These are phyloP conservation scores for Exophiala sp. DNA, from an alignment of 2,329 filamentous ascomycete species.

Conservation along the genomic window DNA sequence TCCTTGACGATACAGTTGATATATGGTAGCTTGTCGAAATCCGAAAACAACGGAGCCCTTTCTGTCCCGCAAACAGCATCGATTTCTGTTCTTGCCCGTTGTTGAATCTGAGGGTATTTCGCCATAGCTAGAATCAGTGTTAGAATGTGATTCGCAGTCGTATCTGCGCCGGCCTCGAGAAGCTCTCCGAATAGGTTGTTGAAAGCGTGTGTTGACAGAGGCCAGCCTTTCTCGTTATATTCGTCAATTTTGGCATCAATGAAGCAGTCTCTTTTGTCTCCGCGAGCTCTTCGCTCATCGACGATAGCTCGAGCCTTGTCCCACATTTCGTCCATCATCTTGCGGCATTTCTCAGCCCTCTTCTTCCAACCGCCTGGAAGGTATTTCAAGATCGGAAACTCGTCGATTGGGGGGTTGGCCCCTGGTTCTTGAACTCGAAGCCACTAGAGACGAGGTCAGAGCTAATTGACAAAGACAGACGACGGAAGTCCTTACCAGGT, in stretches of 20 bases:
- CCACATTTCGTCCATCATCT: slow-evolving; percentile 11
- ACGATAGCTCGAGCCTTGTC: slow-evolving; percentile 9
- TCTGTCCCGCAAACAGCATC: slow-evolving; percentile 35
- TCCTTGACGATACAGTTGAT: slow-evolving; percentile 33
- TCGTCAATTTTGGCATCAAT: slow-evolving; percentile 17
- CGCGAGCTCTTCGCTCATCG: background rate
- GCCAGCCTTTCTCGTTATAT: slow-evolving; percentile 26
- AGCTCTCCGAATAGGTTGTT: slow-evolving; percentile 18
- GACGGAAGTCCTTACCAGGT: no score
- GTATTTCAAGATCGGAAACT: slow-evolving; percentile 11
- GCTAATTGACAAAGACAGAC: no score
- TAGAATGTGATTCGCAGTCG: slow-evolving; percentile 39
- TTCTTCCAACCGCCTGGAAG: slow-evolving; percentile 16
- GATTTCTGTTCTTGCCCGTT: slow-evolving; percentile 41
- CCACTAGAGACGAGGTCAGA: no score
- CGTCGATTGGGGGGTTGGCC: slow-evolving; percentile 16
- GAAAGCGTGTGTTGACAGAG: slow-evolving; percentile 10
- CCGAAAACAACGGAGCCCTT: slow-evolving; percentile 32
- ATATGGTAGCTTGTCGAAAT: slow-evolving; percentile 32
- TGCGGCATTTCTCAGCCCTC: no score
- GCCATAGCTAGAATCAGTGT: slow-evolving; percentile 47
- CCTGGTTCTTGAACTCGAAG: slow-evolving; percentile 14
- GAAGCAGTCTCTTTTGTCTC: slow-evolving; percentile 12
- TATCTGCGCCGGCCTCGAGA: slow-evolving; percentile 36
- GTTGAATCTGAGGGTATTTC: slow-evolving; percentile 42